phyloP scores from a whole-genome alignment of 257 asterid genomes.

The Scutellaria baicalensis region DNA sequence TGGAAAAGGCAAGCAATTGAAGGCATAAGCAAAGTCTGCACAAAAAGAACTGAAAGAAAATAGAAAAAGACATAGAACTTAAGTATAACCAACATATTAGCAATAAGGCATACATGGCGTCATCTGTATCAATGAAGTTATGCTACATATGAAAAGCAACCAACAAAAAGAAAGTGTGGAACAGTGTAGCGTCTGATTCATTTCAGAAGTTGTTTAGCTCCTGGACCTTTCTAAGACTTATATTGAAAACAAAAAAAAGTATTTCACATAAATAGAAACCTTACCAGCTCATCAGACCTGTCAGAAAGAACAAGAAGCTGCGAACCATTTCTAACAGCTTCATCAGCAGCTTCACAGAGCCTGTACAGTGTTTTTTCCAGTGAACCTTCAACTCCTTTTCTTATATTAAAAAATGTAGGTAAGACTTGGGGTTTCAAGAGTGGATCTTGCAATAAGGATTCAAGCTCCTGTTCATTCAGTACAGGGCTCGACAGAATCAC shows the following conservation, averaged over 20 bases:
- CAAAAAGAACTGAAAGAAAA: neutral
- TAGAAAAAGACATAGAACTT: neutral
- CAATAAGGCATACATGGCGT: neutral
- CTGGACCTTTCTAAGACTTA: neutral
- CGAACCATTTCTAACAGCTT: conserved; percentile 97
- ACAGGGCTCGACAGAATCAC: conserved; percentile 84
- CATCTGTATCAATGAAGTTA: neutral
- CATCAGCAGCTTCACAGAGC: conserved; percentile 99
- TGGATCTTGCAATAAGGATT: conserved; percentile 79
- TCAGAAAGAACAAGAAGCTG: conserved; percentile 96
- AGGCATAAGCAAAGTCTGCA: neutral
- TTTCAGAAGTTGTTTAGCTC: neutral
- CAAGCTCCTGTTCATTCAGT: conserved; percentile 95
- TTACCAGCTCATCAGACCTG: conserved; percentile 90
- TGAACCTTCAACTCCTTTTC: conserved; percentile 89
- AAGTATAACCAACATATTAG: neutral
- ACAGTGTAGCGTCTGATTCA: neutral
- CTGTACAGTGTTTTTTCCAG: conserved; percentile 61
- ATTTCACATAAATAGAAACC: conserved; percentile 16
- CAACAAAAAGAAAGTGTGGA: neutral
- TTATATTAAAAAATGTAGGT: conserved; percentile 70
- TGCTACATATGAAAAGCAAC: neutral
- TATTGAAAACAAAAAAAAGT: neutral
- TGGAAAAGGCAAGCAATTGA: neutral
- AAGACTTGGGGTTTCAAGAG: conserved; percentile 68